Evolutionary conservation across 768 basidiomycete species (phyloP).

Genomic region (Panaeolus papilionaceus): DNA sequence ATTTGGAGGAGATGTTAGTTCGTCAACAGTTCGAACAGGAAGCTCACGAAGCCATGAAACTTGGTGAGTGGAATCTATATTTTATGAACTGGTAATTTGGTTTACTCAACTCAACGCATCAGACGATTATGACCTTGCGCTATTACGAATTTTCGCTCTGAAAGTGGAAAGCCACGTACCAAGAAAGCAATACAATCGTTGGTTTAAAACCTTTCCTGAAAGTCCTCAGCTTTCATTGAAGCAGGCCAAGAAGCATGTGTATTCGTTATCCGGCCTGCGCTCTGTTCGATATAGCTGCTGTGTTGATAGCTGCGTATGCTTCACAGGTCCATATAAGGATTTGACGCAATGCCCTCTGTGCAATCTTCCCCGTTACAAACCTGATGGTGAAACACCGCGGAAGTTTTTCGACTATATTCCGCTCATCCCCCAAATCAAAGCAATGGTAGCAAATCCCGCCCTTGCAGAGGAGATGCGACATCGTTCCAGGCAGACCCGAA

Average conservation of each 20-base stretch:
- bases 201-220: not conserved
- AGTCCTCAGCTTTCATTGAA: not conserved
- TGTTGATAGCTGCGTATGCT: conserved; percentile 39
- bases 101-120: not conserved
- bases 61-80: not conserved
- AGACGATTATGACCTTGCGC: not conserved
- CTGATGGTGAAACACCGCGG: conserved; percentile 18
- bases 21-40: not conserved
- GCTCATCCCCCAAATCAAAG: conserved; percentile 35
- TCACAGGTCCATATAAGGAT: conserved; percentile 29
- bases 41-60: not conserved
- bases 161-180: not conserved
- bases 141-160: not conserved
- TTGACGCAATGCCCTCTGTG: conserved; percentile 22
- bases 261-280: conserved; percentile 29
- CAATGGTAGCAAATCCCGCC: conserved; percentile 23
- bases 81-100: not conserved
- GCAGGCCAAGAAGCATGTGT: not conserved
- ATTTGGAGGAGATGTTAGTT: not conserved
- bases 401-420: conserved; percentile 35
- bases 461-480: conserved; percentile 22
- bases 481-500: conserved; percentile 11
- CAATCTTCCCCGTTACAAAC: conserved; percentile 11
- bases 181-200: not conserved
- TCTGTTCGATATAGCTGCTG: conserved; percentile 40